A percentile compares a stretch with the other conserved stretches of the same genome.
Evolutionary conservation across 1,284 basidiomycete species (phyloP).

Genomic region (Butyriboletus appendiculatus): DNA sequence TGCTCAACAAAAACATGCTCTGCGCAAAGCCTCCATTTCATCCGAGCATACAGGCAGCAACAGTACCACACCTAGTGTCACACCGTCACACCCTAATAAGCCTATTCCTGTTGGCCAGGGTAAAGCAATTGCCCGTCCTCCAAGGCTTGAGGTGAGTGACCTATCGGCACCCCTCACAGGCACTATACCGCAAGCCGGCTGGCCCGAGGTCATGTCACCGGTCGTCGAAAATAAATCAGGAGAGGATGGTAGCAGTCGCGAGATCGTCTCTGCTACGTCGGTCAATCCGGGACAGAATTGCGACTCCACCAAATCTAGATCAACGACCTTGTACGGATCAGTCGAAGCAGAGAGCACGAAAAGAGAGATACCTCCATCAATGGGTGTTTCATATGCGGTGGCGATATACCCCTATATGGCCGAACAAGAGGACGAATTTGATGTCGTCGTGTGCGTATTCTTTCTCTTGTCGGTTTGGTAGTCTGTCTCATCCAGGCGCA

Average conservation of each 20-base stretch:
- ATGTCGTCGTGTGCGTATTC: slow-evolving; percentile 85
- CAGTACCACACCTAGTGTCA: slow-evolving; percentile 19
- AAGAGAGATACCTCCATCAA: slow-evolving; percentile 54
- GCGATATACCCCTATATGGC: slow-evolving; percentile 96
- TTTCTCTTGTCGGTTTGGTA: neutral
- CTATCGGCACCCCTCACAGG: slow-evolving; percentile 48
- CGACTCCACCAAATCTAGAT: slow-evolving; percentile 21
- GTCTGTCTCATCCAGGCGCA: slow-evolving; percentile 11
- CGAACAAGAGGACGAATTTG: slow-evolving; percentile 97
- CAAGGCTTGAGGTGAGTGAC: slow-evolving; percentile 66
- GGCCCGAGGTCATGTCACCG: slow-evolving; percentile 75
- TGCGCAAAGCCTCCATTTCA: slow-evolving; percentile 63
- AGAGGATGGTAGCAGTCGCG: slow-evolving; percentile 30
- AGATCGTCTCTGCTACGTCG: slow-evolving; percentile 21
- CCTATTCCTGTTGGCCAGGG: slow-evolving; percentile 31
- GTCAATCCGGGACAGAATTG: slow-evolving; percentile 17
- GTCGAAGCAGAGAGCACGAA: slow-evolving; percentile 35
- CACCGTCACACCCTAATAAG: slow-evolving; percentile 26
- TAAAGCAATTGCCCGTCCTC: slow-evolving; percentile 47
- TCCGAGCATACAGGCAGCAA: slow-evolving; percentile 27
- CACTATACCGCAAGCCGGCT: slow-evolving; percentile 61
- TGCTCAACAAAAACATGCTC: slow-evolving; percentile 91
- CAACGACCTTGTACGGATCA: slow-evolving; percentile 13
- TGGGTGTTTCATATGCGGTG: slow-evolving; percentile 83
- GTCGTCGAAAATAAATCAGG: slow-evolving; percentile 50